These are phyloP conservation scores for Sphagnurus paluster DNA, from an alignment of 1,284 basidiomycete species.

Conservation along the genomic window DNA sequence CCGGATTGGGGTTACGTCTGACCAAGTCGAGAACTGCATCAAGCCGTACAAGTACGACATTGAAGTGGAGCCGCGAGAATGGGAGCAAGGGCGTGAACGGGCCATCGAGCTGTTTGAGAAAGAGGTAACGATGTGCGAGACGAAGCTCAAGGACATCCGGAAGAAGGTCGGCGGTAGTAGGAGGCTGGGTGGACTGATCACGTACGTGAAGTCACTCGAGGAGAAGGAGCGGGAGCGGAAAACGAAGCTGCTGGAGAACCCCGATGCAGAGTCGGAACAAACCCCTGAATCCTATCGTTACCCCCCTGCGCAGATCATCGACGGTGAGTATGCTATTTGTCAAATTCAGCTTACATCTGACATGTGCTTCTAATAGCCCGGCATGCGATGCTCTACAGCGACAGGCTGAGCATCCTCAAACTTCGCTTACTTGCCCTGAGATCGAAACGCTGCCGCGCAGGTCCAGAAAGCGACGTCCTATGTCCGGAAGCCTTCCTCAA, in stretches of 20 bases:
- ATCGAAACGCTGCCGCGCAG: constrained; percentile 84
- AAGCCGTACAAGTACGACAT: constrained; percentile 99
- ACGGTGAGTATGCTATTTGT: constrained; percentile 60
- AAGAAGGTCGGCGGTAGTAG: constrained; percentile 85
- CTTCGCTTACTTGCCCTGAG: constrained; percentile 83
- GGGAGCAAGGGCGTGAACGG: constrained; percentile 81
- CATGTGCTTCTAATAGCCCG: constrained; percentile 57
- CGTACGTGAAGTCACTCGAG: constrained; percentile 84
- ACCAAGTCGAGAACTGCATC: constrained; percentile 99
- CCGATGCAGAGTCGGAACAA: constrained; percentile 40
- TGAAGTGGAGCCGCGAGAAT: constrained; percentile 88
- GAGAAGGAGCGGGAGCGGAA: constrained; percentile 77
- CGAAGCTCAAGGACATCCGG: constrained; percentile 83
- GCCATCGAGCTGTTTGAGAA: constrained; percentile 81
- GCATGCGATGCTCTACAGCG: constrained; percentile 86
- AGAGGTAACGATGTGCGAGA: constrained; percentile 85
- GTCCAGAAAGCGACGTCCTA: constrained; percentile 84
- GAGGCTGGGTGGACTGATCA: constrained; percentile 75
- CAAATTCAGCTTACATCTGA: constrained; percentile 7
- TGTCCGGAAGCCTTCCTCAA: constrained; percentile 98
- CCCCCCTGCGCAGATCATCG: constrained; percentile 86
- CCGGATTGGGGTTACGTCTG: constrained; percentile 88
- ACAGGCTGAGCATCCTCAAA: constrained; percentile 82
- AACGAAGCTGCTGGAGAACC: constrained; percentile 47
- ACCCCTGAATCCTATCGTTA: constrained; percentile 81